A percentile compares a stretch with the other conserved stretches of the same genome.
These are phyloP conservation scores for Lyophyllum semitale DNA, from an alignment of 768 basidiomycete genomes.

Conservation along the genomic window DNA sequence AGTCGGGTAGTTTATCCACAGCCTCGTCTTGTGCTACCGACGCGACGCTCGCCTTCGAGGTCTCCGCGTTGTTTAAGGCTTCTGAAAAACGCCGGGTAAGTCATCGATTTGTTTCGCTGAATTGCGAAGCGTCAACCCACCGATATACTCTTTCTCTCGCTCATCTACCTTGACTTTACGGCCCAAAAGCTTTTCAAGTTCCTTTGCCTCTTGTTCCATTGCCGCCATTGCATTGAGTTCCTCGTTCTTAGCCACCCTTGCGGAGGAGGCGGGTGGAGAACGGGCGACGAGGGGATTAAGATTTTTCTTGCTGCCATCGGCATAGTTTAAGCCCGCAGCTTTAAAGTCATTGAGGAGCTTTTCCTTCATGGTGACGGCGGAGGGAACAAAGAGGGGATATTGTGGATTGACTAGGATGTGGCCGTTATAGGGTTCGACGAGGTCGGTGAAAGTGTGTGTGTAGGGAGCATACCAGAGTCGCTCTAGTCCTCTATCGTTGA, in stretches of 20 bases:
- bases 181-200: no score
- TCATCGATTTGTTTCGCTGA: neutral
- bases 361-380: neutral
- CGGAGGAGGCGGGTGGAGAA: neutral
- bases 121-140: neutral
- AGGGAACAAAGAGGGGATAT: neutral
- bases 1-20: neutral
- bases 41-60: neutral
- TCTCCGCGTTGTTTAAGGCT: no score
- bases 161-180: no score
- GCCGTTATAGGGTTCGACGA: neutral
- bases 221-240: neutral
- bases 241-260: neutral
- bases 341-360: neutral
- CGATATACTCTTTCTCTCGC: no score
- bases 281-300: neutral
- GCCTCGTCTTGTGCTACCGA: neutral
- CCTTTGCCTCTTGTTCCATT: no score
- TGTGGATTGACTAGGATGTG: neutral
- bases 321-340: neutral
- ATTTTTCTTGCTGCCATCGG: neutral
- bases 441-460: neutral
- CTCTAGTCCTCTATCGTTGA: neutral
- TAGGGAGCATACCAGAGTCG: neutral
- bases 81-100: no score